Conservation (phyloP, 306 rosid species). For the Calophaca sinica region DNA sequence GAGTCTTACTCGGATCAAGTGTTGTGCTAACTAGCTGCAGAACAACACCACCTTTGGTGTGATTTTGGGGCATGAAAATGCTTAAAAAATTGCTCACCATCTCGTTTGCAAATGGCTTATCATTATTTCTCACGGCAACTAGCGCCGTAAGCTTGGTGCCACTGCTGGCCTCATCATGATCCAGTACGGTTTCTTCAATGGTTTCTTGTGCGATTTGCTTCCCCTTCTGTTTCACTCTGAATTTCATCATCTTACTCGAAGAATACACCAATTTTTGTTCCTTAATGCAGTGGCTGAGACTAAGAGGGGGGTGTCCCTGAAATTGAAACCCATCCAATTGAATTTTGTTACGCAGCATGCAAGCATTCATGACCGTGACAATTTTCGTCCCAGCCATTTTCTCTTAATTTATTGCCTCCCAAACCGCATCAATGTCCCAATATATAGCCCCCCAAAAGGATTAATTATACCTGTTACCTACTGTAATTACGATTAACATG, state of each 20-base stretch:
- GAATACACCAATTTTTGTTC: background rate
- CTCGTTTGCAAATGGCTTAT: background rate
- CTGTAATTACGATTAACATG: no score
- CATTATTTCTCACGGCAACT: constrained; percentile 36
- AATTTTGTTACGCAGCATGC: background rate
- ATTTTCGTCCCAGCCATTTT: constrained; percentile 21
- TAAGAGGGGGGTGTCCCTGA: background rate
- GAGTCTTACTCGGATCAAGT: constrained; percentile 46
- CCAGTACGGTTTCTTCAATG: background rate
- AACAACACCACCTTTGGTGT: constrained; percentile 23
- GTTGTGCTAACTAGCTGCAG: constrained; percentile 59
- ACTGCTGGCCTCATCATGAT: background rate
- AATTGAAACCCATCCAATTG: background rate
- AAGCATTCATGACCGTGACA: background rate
- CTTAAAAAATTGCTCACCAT: constrained; percentile 23
- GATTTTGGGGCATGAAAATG: constrained; percentile 30
- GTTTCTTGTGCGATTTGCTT: constrained; percentile 12
- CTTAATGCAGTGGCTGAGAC: background rate
- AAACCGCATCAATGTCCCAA: background rate
- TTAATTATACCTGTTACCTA: no score
- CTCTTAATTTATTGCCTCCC: background rate
- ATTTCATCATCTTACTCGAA: background rate
- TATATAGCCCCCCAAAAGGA: background rate
- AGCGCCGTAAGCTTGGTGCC: constrained; percentile 41
- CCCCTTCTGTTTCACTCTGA: constrained; percentile 2